These are phyloP conservation scores for Hypoxylon rickii DNA, from an alignment of 495 filamentous ascomycete genomes.

Conservation along the genomic window DNA sequence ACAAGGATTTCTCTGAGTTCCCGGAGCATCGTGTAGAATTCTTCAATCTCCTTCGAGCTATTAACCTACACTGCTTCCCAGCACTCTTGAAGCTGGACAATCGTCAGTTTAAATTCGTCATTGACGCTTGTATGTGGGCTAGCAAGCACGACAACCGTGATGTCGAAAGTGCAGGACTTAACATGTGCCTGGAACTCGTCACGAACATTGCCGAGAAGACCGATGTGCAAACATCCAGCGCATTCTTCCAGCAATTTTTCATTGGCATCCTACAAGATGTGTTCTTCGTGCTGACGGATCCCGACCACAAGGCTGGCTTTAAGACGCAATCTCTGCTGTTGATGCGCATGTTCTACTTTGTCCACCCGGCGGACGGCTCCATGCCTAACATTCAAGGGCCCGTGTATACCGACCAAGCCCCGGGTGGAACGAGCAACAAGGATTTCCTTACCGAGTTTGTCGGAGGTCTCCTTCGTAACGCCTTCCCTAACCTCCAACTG, in stretches of 20 bases:
- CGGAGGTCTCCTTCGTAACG: constrained; percentile 80
- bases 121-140: constrained; percentile 99
- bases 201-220: constrained; percentile 93
- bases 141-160: constrained; percentile 99
- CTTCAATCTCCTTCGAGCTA: constrained; percentile 92
- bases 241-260: constrained; percentile 98
- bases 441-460: constrained; percentile 90
- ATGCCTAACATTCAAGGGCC: constrained; percentile 87
- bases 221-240: constrained; percentile 79
- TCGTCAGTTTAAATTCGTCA: constrained; percentile 97
- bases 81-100: constrained; percentile 91
- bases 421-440: constrained; percentile 78
- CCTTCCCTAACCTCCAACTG: constrained; percentile 92
- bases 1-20: constrained; percentile 99
- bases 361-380: constrained; percentile 63
- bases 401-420: constrained; percentile 81
- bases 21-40: constrained; percentile 98
- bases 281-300: constrained; percentile 97
- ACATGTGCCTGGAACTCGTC: constrained; percentile 98
- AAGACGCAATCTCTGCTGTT: constrained; percentile 94
- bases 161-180: constrained; percentile 95
- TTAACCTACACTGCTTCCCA: constrained; percentile 96
- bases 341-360: constrained; percentile 94
- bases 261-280: constrained; percentile 94
- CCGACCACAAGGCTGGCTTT: constrained; percentile 98